Evolutionary conservation across 2,329 filamentous ascomycete genomes (phyloP), one percentile per base, ranked within the genome.

Genomic region (Akanthomyces uredinophilus): DNA sequence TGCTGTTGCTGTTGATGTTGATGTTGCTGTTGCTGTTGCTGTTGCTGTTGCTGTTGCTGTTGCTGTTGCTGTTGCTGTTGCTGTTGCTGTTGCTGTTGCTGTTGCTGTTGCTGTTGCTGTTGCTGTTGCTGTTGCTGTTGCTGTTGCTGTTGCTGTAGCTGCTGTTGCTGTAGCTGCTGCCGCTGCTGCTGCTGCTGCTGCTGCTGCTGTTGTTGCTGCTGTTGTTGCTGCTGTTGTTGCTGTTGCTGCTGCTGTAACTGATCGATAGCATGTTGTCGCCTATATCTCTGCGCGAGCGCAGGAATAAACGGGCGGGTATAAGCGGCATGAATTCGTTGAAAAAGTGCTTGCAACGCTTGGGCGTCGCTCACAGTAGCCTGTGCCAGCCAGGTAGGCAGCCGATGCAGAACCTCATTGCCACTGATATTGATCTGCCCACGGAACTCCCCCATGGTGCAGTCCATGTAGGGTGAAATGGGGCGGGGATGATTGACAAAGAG

Each of bases 401-500:
- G 24, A 32, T 20, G 29, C 29, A 49, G 10, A 5, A 61, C 11
- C 27, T 41, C 16, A 10, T 20, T 27, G 16, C 29, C 3, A 4
- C 13, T 1, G 5, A 29, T 29, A 29, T 35, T 22, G 20, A 61
- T 29, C 1, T 39, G 13, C 14, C 27, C 18, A 18, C 29, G 50
- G 5, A 61, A 11, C 8, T 61, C 59, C 13, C 16, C 29, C 0
- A 54, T 6, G n/a, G 16, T 50, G 4, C 20, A 5, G 8, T 49
- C 22, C 29, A 55, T 24, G 32, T 22, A 43, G 14, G 59, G 59
- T 0, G 59, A 55, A 2, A 29, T 10, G 1, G 59, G 59, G 16
- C 22, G 59, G 18, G 41, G 10, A 14, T 61, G 59, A 32, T 22
- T 32, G 5, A n/a, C n/a, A 27, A 61, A 61, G 11, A 61, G 51